Evolutionary conservation across 2,329 filamentous ascomycete species (phyloP), one percentile per base, ranked within the genome.

Genomic region (Xylaria sp.): DNA sequence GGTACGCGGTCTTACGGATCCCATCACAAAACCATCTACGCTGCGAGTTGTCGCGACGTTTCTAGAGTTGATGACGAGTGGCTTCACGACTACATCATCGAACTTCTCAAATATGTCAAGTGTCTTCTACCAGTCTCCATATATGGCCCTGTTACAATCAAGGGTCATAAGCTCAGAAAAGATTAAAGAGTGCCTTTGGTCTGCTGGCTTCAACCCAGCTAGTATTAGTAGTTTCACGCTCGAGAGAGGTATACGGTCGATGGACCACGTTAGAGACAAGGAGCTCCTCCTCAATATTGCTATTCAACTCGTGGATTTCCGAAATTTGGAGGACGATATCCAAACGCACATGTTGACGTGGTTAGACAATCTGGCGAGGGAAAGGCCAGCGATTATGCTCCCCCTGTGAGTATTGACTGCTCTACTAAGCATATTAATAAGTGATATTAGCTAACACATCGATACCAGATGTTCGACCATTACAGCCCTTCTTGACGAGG

Each of bases 301-400:
- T 0, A 88, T 92, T 64, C 85, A 87, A 74, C 81, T 92, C 50
- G 86, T 92, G 10, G 90, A 92, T 75, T 92, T 92, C 74, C 85
- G 87, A 65, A 87, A 86, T 66, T 80, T 91, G 8, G 90, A 92
- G 66, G 89, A 91, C 65, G 81, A 82, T 1, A 83, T 89, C 21
- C 90, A 92, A 75, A 85, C 86, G 51, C 83, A 88, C 16, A 87
- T 83, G 18, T 79, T 92, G 2, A 76, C 81, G 18, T 91, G 89
- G 87, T 82, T 92, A 42, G 87, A 86, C 60, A 82, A 85, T 59
- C 78, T 92, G 32, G 88, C 88, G 2, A 74, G 77, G 10, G 82
- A 82, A 23, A 82, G 89, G 25, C 87, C 89, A 2, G 79, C 82
- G 8, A 88, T 91, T 9, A 82, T 91, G 27, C 73, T 87, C 53